Evolutionary conservation across 2,329 filamentous ascomycete species (phyloP).

Genomic region (Fusarium sulawesiense): DNA sequence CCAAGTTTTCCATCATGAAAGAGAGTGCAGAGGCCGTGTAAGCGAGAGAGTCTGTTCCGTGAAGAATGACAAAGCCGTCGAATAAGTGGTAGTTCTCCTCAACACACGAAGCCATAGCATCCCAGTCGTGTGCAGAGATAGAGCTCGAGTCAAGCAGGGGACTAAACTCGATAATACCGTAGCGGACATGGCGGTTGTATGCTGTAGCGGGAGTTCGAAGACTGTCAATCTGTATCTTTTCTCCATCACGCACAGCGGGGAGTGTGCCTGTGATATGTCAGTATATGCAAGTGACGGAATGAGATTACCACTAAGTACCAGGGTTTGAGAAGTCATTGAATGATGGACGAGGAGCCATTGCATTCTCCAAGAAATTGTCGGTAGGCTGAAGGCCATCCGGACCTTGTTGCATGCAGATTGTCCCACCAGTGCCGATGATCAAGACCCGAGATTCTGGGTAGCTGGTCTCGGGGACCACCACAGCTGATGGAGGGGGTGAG

Average conservation of each 20-base stretch:
- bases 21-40: constrained; percentile 92
- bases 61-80: constrained; percentile 90
- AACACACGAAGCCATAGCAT: constrained; percentile 82
- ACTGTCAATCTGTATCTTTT: constrained; percentile 68
- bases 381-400: constrained; percentile 83
- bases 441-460: constrained; percentile 83
- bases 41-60: constrained; percentile 89
- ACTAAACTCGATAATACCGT: constrained; percentile 85
- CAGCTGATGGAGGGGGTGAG: constrained; percentile 20
- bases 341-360: constrained; percentile 82
- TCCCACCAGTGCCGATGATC: constrained; percentile 90
- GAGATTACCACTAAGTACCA: constrained; percentile 36
- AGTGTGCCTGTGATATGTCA: constrained; percentile 56
- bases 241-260: constrained; percentile 63
- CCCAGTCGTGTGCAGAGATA: constrained; percentile 88
- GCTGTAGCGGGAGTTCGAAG: constrained; percentile 83
- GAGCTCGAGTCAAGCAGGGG: constrained; percentile 89
- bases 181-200: constrained; percentile 84
- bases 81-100: constrained; percentile 87
- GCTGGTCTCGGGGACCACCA: constrained; percentile 40
- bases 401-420: constrained; percentile 91
- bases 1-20: constrained; percentile 92
- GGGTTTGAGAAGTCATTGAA: constrained; percentile 76
- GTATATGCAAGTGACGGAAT: background rate
- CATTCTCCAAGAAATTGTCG: constrained; percentile 81